Conservation (phyloP, 2,329 filamentous ascomycete genomes). For the Sclerotinia subarctica region DNA sequence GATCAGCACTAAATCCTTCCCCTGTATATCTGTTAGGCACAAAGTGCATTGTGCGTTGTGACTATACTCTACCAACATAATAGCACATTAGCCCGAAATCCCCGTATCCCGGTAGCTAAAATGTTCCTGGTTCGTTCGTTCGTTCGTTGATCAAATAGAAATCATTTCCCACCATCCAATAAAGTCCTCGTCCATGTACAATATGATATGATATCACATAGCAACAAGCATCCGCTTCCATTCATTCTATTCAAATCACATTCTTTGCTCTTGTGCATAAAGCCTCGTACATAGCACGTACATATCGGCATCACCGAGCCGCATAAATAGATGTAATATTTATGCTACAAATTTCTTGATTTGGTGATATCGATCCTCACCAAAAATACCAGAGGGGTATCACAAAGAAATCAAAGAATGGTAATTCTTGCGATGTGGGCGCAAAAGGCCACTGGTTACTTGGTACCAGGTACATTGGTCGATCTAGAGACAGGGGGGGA, state of each 20-base stretch:
- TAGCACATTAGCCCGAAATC: neutral
- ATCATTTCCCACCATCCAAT: neutral
- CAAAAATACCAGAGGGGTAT: neutral
- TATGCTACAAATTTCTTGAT: neutral
- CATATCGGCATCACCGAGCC: conserved; percentile 14
- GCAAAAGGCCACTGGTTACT: neutral
- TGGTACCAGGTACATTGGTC: neutral
- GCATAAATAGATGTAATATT: neutral
- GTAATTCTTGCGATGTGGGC: neutral
- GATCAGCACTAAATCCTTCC: neutral
- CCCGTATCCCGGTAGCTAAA: neutral
- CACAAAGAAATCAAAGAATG: neutral
- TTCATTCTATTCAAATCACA: neutral
- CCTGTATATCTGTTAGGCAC: neutral
- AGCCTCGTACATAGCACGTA: neutral
- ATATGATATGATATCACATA: neutral
- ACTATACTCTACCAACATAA: neutral
- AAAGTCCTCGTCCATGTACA: neutral
- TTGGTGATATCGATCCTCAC: neutral
- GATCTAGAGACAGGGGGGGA: neutral
- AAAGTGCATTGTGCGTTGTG: neutral
- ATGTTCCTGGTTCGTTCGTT: neutral
- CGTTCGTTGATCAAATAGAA: neutral
- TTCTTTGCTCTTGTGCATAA: neutral
- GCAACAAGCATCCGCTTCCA: neutral